Evolutionary conservation across 2,329 filamentous ascomycete species (phyloP).

Genomic region (Talaromyces piceae): DNA sequence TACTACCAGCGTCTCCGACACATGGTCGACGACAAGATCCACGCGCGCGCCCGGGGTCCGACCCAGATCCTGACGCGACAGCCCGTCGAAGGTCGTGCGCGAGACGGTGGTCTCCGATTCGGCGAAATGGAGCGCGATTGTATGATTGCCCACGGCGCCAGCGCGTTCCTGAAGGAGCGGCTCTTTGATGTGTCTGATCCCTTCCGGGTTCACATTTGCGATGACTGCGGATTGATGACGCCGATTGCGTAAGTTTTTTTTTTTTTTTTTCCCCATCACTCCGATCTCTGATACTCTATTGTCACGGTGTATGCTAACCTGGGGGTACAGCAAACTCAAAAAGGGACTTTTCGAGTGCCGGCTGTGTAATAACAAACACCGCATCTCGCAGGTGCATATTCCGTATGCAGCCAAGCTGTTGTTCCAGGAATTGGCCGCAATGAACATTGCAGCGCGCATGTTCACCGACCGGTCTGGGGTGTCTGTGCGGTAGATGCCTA

Average conservation of each 20-base stretch:
- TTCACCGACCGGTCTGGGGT: constrained; percentile 63
- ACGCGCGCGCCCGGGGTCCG: constrained; percentile 93
- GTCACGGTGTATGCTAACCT: not conserved
- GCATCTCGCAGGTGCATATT: constrained; percentile 95
- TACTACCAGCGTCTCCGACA: constrained; percentile 98
- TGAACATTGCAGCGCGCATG: constrained; percentile 98
- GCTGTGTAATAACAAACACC: constrained; percentile 98
- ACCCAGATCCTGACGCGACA: constrained; percentile 96
- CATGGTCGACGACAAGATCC: constrained; percentile 99
- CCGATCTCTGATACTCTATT: constrained; percentile 19
- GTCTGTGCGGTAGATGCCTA: constrained; percentile 27
- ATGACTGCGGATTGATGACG: constrained; percentile 98
- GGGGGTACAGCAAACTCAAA: constrained; percentile 64
- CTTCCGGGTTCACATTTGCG: constrained; percentile 95
- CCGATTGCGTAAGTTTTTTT: constrained; percentile 85
- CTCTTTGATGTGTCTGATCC: constrained; percentile 96
- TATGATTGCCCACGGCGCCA: constrained; percentile 99
- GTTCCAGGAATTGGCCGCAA: constrained; percentile 94
- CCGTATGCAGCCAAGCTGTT: constrained; percentile 96
- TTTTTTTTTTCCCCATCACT: constrained; percentile 1
- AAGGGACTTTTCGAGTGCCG: constrained; percentile 95
- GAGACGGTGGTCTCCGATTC: constrained; percentile 97
- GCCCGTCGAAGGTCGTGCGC: constrained; percentile 93
- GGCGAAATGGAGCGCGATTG: constrained; percentile 99
- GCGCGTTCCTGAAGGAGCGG: constrained; percentile 93